Evolutionary conservation across 225 moss, liverwort and hornwort genomes (phyloP), one percentile per base, ranked within the genome.

Genomic region (Takakia lepidozioides): DNA sequence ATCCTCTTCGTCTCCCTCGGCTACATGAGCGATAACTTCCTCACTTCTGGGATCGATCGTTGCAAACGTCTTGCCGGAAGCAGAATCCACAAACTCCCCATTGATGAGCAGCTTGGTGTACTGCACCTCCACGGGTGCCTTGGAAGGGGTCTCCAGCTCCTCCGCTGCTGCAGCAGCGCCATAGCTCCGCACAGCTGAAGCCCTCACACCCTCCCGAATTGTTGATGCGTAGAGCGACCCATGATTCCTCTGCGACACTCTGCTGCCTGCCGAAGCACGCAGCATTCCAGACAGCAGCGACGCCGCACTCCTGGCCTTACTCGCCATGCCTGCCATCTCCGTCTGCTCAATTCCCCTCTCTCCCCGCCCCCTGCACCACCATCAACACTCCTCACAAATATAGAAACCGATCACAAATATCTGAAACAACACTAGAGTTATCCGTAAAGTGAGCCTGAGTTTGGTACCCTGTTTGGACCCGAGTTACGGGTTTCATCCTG

Each of bases 1-100:
- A 6, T 93, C 93, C 63, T 81, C 86, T 15, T 10, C 69, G 21
- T 89, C 86, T 3, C 93, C 93, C 47, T 93, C 93, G 2, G 86
- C 83, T 5, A 93, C 78, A 4, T 88, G 66, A 11, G 76, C 75
- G 19, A 93, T 81, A 53, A 86, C 76, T 8, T 77, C 77, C 61
- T 84, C 86, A 18, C 52, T 84, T 9, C 89, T 40, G 10, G 89
- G 93, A 57, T 93, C 93, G 40, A 83, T 14, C 0, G 68, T 77
- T 10, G 71, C 57, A 10, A 88, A 88, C 41, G 88, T 93, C 65
- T 81, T 86, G 43, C 88, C 89, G 2, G 93, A 93, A 0, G 75
- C 76, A 8, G 89, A 64, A 48, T 93, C 86, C 49, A 88, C 88
- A 28, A 93, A 86, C 55, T 78, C 54, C 3, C 82, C 82, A 26